A percentile compares a stretch with the other conserved stretches of the same genome.
phyloP scores from a whole-genome alignment of 2,329 filamentous ascomycete genomes.

The Albifimbria verrucaria region DNA sequence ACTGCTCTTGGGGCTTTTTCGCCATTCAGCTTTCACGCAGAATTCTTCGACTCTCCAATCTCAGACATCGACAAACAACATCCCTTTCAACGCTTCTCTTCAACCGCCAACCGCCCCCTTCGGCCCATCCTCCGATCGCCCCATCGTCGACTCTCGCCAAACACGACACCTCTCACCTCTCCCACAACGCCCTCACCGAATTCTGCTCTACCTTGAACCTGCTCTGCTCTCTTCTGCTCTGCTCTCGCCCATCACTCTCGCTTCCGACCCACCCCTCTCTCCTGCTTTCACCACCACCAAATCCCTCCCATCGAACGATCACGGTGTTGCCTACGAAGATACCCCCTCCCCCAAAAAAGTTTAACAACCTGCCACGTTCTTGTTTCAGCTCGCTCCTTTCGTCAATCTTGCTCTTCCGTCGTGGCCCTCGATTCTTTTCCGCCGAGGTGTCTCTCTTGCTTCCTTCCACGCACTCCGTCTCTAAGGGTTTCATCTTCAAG shows the following conservation, averaged over 20 bases:
- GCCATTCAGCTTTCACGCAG: not conserved
- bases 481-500: conserved; percentile 5
- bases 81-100: not conserved
- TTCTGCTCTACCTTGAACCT: too few species aligned
- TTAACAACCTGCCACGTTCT: too few species aligned
- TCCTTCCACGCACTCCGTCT: not conserved
- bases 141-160: too few species aligned
- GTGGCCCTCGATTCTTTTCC: not conserved
- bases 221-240: too few species aligned
- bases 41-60: not conserved
- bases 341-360: not conserved
- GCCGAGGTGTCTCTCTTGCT: not conserved
- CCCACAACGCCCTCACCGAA: not conserved
- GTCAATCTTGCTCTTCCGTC: not conserved
- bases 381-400: not conserved
- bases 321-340: not conserved
- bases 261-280: not conserved
- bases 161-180: not conserved
- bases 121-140: not conserved
- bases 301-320: not conserved
- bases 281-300: not conserved
- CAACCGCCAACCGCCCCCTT: not conserved
- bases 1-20: not conserved
- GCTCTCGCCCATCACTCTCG: not conserved
- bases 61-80: not conserved